Percentiles rank a stretch among this genome's conserved stretches.
These are phyloP conservation scores for Balansia obtecta DNA, from an alignment of 2,329 filamentous ascomycete species.

Conservation along the genomic window DNA sequence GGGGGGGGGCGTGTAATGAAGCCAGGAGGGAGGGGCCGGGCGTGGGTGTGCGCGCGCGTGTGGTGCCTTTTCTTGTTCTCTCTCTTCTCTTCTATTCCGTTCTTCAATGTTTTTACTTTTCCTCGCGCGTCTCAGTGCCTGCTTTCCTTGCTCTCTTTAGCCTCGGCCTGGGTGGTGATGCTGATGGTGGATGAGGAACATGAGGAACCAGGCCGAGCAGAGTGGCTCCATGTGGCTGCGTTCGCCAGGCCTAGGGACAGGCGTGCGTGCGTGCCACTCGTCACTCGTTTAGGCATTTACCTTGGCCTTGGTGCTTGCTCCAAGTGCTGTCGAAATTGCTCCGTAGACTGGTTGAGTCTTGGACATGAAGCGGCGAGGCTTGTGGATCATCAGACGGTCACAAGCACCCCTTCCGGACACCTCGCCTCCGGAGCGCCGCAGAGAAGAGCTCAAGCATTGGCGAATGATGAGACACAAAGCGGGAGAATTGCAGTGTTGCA, in stretches of 20 bases:
- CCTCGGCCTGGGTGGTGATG: neutral
- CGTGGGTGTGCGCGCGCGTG: neutral
- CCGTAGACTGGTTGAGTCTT: no score
- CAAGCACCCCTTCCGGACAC: neutral
- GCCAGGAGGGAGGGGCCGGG: neutral
- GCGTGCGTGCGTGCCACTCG: no score
- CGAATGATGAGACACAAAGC: neutral
- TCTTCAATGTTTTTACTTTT: no score
- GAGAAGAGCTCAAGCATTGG: neutral
- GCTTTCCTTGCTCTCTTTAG: neutral
- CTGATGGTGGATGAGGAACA: neutral
- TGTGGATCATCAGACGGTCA: constrained; percentile 1
- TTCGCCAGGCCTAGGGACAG: no score
- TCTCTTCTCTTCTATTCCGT: no score
- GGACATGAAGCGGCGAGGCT: neutral
- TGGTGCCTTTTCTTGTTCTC: neutral
- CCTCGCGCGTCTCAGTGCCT: no score
- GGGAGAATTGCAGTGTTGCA: neutral
- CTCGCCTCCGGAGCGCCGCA: neutral
- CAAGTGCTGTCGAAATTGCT: no score
- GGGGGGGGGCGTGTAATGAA: no score
- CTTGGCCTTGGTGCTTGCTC: no score
- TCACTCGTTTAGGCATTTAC: no score
- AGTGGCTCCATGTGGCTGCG: neutral
- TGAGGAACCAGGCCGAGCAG: neutral